Evolutionary conservation across 768 basidiomycete species (phyloP).

Genomic region (Tricholoma furcatifolium): DNA sequence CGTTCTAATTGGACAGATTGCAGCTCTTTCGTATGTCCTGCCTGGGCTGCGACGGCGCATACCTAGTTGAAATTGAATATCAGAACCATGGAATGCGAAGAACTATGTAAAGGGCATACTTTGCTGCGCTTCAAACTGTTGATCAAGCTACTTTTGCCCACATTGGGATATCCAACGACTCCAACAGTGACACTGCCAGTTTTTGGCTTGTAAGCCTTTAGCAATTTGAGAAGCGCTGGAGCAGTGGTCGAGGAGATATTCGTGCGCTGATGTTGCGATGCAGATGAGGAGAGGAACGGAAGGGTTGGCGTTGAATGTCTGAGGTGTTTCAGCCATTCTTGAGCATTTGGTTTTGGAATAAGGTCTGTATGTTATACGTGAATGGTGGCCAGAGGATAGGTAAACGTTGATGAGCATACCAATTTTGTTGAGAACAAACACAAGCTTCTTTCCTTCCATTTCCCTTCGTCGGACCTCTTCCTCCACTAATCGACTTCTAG

Average conservation of each 20-base stretch:
- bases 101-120: constrained; percentile 34
- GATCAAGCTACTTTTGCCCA: constrained; percentile 93
- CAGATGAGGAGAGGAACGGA: constrained; percentile 81
- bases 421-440: constrained; percentile 96
- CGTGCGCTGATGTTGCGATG: constrained; percentile 73
- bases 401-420: constrained; percentile 43
- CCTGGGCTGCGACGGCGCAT: constrained; percentile 93
- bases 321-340: constrained; percentile 88
- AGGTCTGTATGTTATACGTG: constrained; percentile 55
- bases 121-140: constrained; percentile 89
- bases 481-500: constrained; percentile 88
- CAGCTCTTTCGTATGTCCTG: constrained; percentile 90
- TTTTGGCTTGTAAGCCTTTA: constrained; percentile 80
- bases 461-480: constrained; percentile 89
- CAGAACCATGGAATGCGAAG: neutral
- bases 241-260: constrained; percentile 80
- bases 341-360: constrained; percentile 83
- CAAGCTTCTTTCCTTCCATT: constrained; percentile 84
- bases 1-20: constrained; percentile 93
- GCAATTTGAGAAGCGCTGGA: constrained; percentile 72
- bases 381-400: neutral
- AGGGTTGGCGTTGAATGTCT: constrained; percentile 91
- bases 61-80: constrained; percentile 42
- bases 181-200: constrained; percentile 79
- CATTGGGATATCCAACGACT: constrained; percentile 96